Evolutionary conservation across 2,329 filamentous ascomycete species (phyloP).

Genomic region (Rhinocladiella mackenziei): DNA sequence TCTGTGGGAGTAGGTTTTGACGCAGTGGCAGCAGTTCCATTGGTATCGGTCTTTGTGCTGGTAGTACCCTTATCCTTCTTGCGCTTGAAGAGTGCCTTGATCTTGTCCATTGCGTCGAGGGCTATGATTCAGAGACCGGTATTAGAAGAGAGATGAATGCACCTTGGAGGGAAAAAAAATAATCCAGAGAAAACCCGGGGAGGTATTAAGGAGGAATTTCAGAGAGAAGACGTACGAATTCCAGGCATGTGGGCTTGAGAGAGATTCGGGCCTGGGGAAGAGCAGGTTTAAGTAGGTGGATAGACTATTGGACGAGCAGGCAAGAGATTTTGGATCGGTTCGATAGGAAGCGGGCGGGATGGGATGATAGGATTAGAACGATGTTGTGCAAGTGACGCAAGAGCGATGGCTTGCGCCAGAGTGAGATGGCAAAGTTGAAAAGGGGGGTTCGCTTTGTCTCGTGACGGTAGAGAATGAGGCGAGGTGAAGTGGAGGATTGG

Average conservation of each 20-base stretch:
- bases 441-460: slow-evolving; percentile 12
- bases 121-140: slow-evolving; percentile 15
- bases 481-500: slow-evolving; percentile 4
- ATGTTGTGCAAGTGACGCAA: slow-evolving; percentile 17
- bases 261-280: slow-evolving; percentile 9
- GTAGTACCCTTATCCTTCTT: slow-evolving; percentile 24
- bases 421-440: slow-evolving; percentile 13
- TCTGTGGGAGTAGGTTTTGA: slow-evolving; percentile 21
- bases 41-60: slow-evolving; percentile 20
- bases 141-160: slow-evolving; percentile 9
- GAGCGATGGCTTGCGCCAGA: slow-evolving; percentile 11
- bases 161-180: background rate
- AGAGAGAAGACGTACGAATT: slow-evolving; percentile 26
- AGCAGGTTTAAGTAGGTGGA: slow-evolving; percentile 19
- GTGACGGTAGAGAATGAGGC: slow-evolving; percentile 15
- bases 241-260: slow-evolving; percentile 23
- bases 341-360: slow-evolving; percentile 16
- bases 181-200: background rate
- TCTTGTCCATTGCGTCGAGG: slow-evolving; percentile 29
- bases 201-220: slow-evolving; percentile 4
- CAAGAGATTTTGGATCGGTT: slow-evolving; percentile 5
- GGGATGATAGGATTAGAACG: background rate
- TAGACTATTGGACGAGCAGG: slow-evolving; percentile 5
- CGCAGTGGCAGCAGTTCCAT: slow-evolving; percentile 11
- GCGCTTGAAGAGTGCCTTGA: slow-evolving; percentile 29